Evolutionary conservation across 805 yeast genomes (phyloP).

Genomic region (Yarrowia sp.): DNA sequence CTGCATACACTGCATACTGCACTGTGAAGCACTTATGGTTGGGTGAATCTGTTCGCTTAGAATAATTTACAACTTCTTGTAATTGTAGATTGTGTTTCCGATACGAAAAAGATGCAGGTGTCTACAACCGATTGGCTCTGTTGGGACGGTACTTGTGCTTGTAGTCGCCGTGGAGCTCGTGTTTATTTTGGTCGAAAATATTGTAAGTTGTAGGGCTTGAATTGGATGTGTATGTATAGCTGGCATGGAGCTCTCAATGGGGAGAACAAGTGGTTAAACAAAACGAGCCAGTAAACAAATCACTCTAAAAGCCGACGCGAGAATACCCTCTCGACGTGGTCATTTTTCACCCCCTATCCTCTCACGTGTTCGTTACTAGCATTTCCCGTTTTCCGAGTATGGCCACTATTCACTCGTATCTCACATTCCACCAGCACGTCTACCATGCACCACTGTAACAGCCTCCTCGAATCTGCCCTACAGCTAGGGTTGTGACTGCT

Average conservation of each 20-base stretch:
- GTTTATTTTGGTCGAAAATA: neutral
- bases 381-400: neutral
- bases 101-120: neutral
- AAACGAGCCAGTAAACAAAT: too few relatives aligned
- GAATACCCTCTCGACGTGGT: too few relatives aligned
- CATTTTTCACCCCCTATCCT: neutral
- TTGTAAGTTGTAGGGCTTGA: neutral
- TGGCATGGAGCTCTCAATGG: too few relatives aligned
- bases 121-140: neutral
- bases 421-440: neutral
- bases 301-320: too few relatives aligned
- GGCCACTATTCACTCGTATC: neutral
- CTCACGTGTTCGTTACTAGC: too few relatives aligned
- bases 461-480: neutral
- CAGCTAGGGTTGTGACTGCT: slow-evolving; percentile 23
- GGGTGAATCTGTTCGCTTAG: too few relatives aligned
- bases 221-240: neutral
- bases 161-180: neutral
- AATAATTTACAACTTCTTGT: too few relatives aligned
- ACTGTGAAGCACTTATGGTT: too few relatives aligned
- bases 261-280: too few relatives aligned
- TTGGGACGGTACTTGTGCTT: too few relatives aligned
- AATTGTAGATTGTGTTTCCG: too few relatives aligned
- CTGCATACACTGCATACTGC: too few relatives aligned
- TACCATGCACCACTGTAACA: neutral